phyloP scores from a whole-genome alignment of 140 eudicot species.

The Cichorium intybus region DNA sequence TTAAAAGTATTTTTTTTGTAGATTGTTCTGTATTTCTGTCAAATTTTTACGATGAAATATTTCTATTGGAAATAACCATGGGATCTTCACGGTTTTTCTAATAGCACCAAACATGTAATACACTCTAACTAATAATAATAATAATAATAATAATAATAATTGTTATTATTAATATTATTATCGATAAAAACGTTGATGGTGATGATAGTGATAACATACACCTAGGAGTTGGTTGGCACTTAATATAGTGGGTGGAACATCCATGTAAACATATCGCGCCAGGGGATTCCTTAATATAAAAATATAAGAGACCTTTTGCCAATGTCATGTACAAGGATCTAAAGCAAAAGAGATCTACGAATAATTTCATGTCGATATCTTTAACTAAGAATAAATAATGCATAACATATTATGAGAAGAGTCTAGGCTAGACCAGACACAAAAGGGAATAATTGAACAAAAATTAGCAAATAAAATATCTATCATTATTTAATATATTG shows the following conservation, averaged over 20 bases:
- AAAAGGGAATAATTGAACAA: conserved; percentile 10
- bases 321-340: conserved; percentile 30
- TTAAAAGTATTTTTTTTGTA: too few species aligned
- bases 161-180: background rate
- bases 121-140: too few species aligned
- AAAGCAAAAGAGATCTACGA: conserved; percentile 30
- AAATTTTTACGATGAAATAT: too few species aligned
- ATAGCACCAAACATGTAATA: too few species aligned
- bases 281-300: conserved; percentile 35
- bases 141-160: background rate
- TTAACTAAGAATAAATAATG: conserved; percentile 28
- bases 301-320: conserved; percentile 18
- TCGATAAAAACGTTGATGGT: background rate
- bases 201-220: conserved; percentile 24
- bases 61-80: too few species aligned
- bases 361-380: conserved; percentile 35
- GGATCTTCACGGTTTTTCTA: too few species aligned
- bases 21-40: too few species aligned
- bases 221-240: conserved; percentile 26
- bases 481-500: background rate
- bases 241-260: conserved; percentile 39
- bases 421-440: conserved; percentile 17
- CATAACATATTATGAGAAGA: conserved; percentile 20
- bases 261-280: conserved; percentile 19
- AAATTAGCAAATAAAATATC: conserved; percentile 3